Conservation (phyloP, 2,329 filamentous ascomycete genomes). For the Dryadomyces quercivorus region DNA sequence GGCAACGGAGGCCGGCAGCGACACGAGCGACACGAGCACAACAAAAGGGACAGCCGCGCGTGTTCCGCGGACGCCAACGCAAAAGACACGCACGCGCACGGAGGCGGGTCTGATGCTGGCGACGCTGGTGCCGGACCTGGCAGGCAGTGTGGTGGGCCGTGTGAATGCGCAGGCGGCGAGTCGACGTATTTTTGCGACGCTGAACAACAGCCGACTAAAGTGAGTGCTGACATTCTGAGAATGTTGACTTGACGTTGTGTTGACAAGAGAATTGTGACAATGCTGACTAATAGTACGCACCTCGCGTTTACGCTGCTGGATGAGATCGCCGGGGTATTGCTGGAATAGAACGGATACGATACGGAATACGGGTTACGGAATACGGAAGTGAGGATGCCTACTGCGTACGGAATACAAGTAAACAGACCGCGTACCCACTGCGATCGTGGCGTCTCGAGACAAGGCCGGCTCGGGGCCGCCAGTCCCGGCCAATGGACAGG, state of each 20-base stretch:
- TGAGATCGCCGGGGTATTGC: neutral
- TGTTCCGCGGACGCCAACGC: constrained; percentile 46
- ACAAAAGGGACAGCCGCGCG: no score
- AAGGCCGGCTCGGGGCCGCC: no score
- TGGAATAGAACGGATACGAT: neutral
- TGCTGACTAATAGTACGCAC: neutral
- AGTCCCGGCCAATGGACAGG: no score
- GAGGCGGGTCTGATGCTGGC: constrained; percentile 85
- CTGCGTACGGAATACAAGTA: no score
- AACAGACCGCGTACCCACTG: neutral
- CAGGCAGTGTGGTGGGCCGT: constrained; percentile 83
- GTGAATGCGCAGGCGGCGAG: constrained; percentile 86
- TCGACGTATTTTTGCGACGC: constrained; percentile 73
- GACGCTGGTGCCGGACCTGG: constrained; percentile 81
- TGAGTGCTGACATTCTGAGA: constrained; percentile 28
- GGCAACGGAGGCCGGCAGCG: neutral
- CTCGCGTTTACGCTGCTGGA: neutral
- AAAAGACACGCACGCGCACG: constrained; percentile 69
- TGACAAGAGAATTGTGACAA: neutral
- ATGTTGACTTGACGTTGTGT: no score
- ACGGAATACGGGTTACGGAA: neutral
- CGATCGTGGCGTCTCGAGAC: no score
- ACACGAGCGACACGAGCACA: constrained; percentile 16
- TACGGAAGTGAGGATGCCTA: no score
- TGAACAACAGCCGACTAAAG: constrained; percentile 89